These are phyloP conservation scores for Orbilia blumenaviensis DNA, from an alignment of 2,329 filamentous ascomycete species.

Conservation along the genomic window DNA sequence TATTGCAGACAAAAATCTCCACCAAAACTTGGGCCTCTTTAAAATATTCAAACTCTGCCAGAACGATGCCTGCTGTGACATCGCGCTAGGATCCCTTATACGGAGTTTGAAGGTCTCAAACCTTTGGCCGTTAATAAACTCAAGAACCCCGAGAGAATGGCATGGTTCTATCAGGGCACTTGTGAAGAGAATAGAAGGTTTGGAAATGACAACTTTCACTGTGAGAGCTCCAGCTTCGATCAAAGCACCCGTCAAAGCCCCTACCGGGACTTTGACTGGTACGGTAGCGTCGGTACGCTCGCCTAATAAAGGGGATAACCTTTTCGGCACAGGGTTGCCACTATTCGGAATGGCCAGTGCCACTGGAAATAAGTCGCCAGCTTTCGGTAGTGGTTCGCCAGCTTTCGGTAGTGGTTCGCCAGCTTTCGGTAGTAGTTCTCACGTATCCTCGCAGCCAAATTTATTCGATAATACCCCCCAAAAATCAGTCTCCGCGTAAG, in stretches of 20 bases:
- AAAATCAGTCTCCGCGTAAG: too few relatives aligned
- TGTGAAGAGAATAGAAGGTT: neutral
- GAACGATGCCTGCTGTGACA: neutral
- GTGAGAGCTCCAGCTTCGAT: neutral
- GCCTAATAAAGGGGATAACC: too few relatives aligned
- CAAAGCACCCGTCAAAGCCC: too few relatives aligned
- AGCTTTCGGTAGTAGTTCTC: too few relatives aligned
- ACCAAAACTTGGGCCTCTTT: neutral
- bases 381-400: too few relatives aligned
- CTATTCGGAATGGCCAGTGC: too few relatives aligned
- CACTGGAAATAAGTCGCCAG: too few relatives aligned
- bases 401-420: too few relatives aligned
- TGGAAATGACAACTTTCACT: slow-evolving; percentile 6
- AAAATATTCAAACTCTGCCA: neutral
- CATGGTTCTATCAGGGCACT: neutral
- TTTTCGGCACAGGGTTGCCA: too few relatives aligned
- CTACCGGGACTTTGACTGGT: neutral
- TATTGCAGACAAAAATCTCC: neutral
- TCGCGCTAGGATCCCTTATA: slow-evolving; percentile 7
- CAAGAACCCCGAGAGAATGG: neutral
- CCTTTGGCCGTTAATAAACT: slow-evolving; percentile 10
- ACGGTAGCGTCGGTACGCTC: neutral
- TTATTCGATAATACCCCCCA: too few relatives aligned
- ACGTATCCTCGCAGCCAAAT: too few relatives aligned
- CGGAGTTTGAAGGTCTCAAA: neutral